Conservation (phyloP, 768 basidiomycete species). For the Termitomyces titanicus region DNA sequence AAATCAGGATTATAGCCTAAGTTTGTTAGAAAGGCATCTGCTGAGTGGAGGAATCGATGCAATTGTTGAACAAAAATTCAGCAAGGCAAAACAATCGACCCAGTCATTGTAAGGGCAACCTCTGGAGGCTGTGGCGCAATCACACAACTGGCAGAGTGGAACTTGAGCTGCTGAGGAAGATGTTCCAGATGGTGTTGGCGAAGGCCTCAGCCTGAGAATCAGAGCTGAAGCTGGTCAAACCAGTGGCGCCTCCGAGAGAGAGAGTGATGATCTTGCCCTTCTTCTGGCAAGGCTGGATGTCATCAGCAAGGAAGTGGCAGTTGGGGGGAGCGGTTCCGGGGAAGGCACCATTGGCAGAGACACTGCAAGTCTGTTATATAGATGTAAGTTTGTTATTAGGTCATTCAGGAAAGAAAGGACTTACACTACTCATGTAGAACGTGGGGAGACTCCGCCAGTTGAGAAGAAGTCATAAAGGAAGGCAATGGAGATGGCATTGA, state of each 20-base stretch:
- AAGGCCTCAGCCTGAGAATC: slow-evolving; percentile 49
- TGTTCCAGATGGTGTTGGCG: slow-evolving; percentile 59
- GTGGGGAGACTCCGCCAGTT: slow-evolving; percentile 52
- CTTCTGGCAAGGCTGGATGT: slow-evolving; percentile 56
- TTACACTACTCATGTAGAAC: slow-evolving; percentile 58
- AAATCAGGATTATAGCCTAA: too few relatives aligned
- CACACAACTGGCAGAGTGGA: slow-evolving; percentile 60
- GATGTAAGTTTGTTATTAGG: background rate
- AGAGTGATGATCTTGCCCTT: slow-evolving; percentile 49
- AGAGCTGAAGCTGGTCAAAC: slow-evolving; percentile 45
- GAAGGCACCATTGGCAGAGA: slow-evolving; percentile 36
- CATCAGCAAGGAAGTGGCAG: slow-evolving; percentile 51
- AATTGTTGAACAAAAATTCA: too few relatives aligned
- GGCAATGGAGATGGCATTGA: slow-evolving; percentile 59
- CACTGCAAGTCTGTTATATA: slow-evolving; percentile 45
- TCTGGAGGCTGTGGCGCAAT: too few relatives aligned
- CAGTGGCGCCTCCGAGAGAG: slow-evolving; percentile 51
- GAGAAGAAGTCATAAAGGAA: slow-evolving; percentile 61
- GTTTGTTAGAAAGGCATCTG: too few relatives aligned
- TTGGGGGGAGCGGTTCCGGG: slow-evolving; percentile 54
- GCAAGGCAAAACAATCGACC: too few relatives aligned
- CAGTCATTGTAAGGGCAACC: too few relatives aligned
- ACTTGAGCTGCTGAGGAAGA: slow-evolving; percentile 63
- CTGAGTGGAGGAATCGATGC: too few relatives aligned
- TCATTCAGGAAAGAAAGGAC: background rate